Base-by-base conservation (phyloP, 2,329 filamentous ascomycete genomes). In the Xylaria sp. region DNA sequence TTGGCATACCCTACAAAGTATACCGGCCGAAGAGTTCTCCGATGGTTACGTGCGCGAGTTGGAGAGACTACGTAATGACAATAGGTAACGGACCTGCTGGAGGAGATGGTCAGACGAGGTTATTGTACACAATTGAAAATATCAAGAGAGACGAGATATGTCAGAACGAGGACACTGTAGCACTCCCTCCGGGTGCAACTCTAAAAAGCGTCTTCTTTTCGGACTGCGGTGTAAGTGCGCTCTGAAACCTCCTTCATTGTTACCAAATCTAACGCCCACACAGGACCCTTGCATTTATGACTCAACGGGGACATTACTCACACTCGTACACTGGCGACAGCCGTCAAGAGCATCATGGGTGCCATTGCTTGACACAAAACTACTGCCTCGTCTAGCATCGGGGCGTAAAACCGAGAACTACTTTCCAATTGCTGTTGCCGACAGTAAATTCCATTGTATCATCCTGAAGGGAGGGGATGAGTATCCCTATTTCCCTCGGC, bases 271-370 rank as follows among this genome's bases (percentile, higher is more conserved):
- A 62, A 77, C 68, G 46, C 13, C 9, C 28, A 18, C 25, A 28
- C 71, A 94, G 91, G 94, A 99, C 76, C 96, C 96, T 7, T 98
- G 94, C 80, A 94, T 98, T 68, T 99, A 98, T 80, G 96, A 98
- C 80, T 94, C 93, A 5, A 93, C 93, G 1, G 96, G 97, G 50
- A 94, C 95, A 0, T 85, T 99, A 1, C 86, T 98, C 13, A 92
- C 95, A 1, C 87, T 98, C 1, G 86, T 97, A 54, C 94, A 97
- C 81, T 99, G 96, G 96, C 91, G 96, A 9, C 91, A 87, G 25
- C 91, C 91, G 0, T 93, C 92, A 3, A 91, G 96, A 77, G 96
- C 94, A 10, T 90, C 88, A 68, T 99, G 96, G 96, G 90, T 97
- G 1, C 96, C 96, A 0, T 86, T 99, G 2, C 88, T 99, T 2